phyloP scores from a whole-genome alignment of 805 yeast species.

The Ogataea zsoltii region DNA sequence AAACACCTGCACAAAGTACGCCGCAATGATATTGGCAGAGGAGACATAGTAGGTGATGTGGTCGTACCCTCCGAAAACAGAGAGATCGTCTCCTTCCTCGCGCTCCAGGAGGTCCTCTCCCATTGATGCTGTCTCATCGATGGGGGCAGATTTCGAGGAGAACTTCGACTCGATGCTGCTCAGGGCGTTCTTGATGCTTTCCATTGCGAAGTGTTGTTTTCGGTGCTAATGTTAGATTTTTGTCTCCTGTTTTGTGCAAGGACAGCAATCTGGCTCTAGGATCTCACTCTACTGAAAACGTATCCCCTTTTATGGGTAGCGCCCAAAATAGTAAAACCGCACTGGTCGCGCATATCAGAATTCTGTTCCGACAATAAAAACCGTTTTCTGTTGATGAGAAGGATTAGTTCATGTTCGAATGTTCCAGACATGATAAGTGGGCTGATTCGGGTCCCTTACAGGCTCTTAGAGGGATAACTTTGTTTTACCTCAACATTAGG shows the following conservation, averaged over 20 bases:
- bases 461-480: too few relatives aligned
- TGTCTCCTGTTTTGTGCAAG: not conserved
- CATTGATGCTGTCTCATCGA: not conserved
- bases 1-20: constrained; percentile 50
- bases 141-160: not conserved
- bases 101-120: constrained; percentile 1
- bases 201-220: constrained; percentile 1
- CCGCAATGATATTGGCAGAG: constrained; percentile 68
- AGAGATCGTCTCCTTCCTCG: constrained; percentile 6
- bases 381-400: too few relatives aligned
- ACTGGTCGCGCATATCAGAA: too few relatives aligned
- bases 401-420: too few relatives aligned
- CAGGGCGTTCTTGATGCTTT: constrained; percentile 9
- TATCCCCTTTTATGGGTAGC: too few relatives aligned
- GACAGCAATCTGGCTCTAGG: too few relatives aligned
- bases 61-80: constrained; percentile 46
- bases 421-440: too few relatives aligned
- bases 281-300: too few relatives aligned
- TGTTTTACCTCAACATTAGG: too few relatives aligned
- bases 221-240: not conserved
- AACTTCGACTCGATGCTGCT: not conserved
- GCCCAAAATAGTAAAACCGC: too few relatives aligned
- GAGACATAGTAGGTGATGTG: constrained; percentile 71
- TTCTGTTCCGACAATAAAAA: too few relatives aligned
- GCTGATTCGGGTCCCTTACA: too few relatives aligned